Percentiles rank a stretch among this genome's conserved stretches.
Conservation (phyloP, 768 basidiomycete genomes). For the Lentinus tigrinus region DNA sequence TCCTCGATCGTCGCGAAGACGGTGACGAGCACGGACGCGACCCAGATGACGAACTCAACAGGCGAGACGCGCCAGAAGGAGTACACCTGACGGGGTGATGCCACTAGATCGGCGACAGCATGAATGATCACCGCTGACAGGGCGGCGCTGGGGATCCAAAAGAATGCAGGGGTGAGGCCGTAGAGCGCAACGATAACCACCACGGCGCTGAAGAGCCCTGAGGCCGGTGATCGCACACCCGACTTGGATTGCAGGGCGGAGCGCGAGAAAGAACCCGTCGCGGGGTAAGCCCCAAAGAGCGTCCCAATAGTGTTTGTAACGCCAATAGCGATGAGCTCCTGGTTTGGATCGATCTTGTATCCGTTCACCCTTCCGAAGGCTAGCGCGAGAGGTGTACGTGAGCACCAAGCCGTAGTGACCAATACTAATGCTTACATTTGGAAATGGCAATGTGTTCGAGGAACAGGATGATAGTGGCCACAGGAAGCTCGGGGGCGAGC, state of each 20-base stretch:
- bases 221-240: constrained; percentile 89
- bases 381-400: constrained; percentile 26
- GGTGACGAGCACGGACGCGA: constrained; percentile 81
- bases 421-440: constrained; percentile 58
- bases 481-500: constrained; percentile 70
- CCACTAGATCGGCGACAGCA: constrained; percentile 83
- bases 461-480: constrained; percentile 83
- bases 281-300: constrained; percentile 87
- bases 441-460: constrained; percentile 95
- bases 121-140: constrained; percentile 93
- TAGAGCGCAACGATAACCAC: constrained; percentile 93
- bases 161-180: constrained; percentile 89
- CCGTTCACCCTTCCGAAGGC: constrained; percentile 92
- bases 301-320: constrained; percentile 93
- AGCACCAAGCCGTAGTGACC: not conserved
- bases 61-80: constrained; percentile 92
- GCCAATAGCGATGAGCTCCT: constrained; percentile 94
- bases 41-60: constrained; percentile 86
- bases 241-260: constrained; percentile 93
- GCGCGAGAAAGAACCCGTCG: constrained; percentile 96
- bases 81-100: constrained; percentile 78
- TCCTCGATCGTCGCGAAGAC: constrained; percentile 90
- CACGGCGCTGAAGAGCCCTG: constrained; percentile 78
- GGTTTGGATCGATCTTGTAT: constrained; percentile 91
- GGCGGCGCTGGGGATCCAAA: constrained; percentile 76